Evolutionary conservation across 2,329 filamentous ascomycete species (phyloP).

Genomic region (Hypoxylon sp.): DNA sequence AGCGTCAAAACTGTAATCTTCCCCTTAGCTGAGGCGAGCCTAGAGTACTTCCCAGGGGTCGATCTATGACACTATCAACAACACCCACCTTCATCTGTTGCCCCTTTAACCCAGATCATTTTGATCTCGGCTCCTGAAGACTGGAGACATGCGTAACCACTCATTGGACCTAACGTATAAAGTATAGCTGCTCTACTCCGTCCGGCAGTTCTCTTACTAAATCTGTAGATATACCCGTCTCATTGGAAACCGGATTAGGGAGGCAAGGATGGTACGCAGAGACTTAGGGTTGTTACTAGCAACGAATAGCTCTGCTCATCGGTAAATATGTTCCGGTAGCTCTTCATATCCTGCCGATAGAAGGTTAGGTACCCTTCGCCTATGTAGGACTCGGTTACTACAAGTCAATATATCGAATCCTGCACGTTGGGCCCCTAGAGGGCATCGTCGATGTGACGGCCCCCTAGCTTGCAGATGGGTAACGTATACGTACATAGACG

Average conservation of each 20-base stretch:
- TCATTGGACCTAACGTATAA: not conserved
- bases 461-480: conserved; percentile 19
- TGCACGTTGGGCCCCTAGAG: conserved; percentile 16
- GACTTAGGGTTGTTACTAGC: conserved; percentile 3
- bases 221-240: conserved; percentile 15
- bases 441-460: conserved; percentile 35
- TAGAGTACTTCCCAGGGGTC: conserved; percentile 13
- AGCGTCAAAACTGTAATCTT: not conserved
- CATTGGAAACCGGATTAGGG: conserved; percentile 9
- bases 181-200: conserved; percentile 4
- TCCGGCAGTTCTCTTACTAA: conserved; percentile 6
- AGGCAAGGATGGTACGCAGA: conserved; percentile 15
- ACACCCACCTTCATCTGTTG: conserved; percentile 4
- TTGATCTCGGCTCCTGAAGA: conserved; percentile 11
- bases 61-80: conserved; percentile 17
- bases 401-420: conserved; percentile 14
- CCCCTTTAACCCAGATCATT: conserved; percentile 16
- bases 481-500: conserved; percentile 17
- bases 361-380: conserved; percentile 7
- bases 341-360: not conserved
- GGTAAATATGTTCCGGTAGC: not conserved
- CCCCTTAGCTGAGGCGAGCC: conserved; percentile 5
- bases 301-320: not conserved
- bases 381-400: not conserved
- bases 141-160: not conserved